These are phyloP conservation scores for Tetracentron sinense DNA, from an alignment of 164 flowering plant species.

Conservation along the genomic window DNA sequence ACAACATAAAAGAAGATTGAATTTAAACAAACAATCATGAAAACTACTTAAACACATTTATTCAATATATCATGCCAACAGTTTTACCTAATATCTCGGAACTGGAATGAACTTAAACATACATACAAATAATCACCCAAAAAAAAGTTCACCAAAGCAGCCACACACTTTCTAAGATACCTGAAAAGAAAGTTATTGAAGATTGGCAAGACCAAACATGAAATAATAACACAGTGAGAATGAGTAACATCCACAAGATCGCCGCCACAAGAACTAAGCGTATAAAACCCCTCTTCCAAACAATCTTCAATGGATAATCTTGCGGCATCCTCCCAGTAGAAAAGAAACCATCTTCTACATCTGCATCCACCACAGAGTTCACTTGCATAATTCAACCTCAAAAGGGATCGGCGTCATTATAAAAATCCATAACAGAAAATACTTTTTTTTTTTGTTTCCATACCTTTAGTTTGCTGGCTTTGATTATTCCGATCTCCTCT, in stretches of 20 bases:
- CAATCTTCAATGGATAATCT: slow-evolving; percentile 53
- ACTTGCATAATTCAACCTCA: background rate
- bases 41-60: no score
- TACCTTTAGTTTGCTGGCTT: slow-evolving; percentile 35
- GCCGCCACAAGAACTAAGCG: slow-evolving; percentile 74
- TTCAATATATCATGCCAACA: no score
- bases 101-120: background rate
- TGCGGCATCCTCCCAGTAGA: slow-evolving; percentile 33
- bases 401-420: background rate
- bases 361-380: slow-evolving; percentile 26
- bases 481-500: slow-evolving; percentile 4
- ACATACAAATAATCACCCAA: background rate
- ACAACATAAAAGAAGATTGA: background rate
- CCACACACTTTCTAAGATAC: slow-evolving; percentile 26
- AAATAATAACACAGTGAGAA: slow-evolving; percentile 64
- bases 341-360: slow-evolving; percentile 37
- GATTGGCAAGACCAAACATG: slow-evolving; percentile 94
- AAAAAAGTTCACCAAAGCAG: no score
- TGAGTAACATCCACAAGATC: slow-evolving; percentile 80
- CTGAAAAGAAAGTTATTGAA: slow-evolving; percentile 73
- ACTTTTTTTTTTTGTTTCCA: background rate
- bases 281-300: slow-evolving; percentile 79
- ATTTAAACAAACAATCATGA: no score
- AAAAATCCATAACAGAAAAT: background rate
- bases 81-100: background rate